A percentile compares a stretch with the other conserved stretches of the same genome.
Evolutionary conservation across 768 basidiomycete species (phyloP).

Genomic region (Clavulina sp.): DNA sequence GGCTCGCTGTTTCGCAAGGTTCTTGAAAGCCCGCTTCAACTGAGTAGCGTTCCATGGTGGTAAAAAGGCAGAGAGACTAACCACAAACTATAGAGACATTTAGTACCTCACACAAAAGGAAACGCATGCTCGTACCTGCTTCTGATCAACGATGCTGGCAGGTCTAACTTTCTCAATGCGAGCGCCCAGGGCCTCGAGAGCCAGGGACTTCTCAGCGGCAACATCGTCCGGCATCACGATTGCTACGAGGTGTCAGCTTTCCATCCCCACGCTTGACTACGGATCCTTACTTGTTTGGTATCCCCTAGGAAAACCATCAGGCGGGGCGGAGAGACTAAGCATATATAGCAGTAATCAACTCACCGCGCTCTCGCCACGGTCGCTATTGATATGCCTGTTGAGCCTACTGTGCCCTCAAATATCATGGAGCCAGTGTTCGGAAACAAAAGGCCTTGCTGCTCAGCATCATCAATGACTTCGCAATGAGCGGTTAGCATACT

Average conservation of each 20-base stretch:
- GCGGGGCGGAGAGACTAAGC: neutral
- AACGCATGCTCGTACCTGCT: conserved; percentile 42
- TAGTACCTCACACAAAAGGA: neutral
- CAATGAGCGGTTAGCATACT: neutral
- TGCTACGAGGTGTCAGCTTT: conserved; percentile 26
- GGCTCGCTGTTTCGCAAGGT: conserved; percentile 71
- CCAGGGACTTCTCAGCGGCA: conserved; percentile 78
- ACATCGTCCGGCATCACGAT: conserved; percentile 86
- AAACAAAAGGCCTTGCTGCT: conserved; percentile 58
- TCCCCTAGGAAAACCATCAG: neutral
- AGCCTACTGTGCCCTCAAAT: conserved; percentile 94
- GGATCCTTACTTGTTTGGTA: neutral
- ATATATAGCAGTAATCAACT: conserved; percentile 10
- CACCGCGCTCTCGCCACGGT: conserved; percentile 80
- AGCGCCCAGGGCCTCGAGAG: conserved; percentile 69
- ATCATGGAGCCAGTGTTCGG: conserved; percentile 83
- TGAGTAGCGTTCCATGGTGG: neutral
- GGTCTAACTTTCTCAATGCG: conserved; percentile 82
- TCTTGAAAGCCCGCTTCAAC: conserved; percentile 30
- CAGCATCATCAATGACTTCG: conserved; percentile 88
- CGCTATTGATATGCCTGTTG: conserved; percentile 91
- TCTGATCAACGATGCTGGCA: conserved; percentile 91
- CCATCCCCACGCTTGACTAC: neutral
- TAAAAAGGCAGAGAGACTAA: conserved; percentile 21
- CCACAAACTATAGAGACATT: conserved; percentile 37